These are phyloP conservation scores for Urostyla sp. DNA, from an alignment of 73 alveolate genomes.

Conservation along the genomic window DNA sequence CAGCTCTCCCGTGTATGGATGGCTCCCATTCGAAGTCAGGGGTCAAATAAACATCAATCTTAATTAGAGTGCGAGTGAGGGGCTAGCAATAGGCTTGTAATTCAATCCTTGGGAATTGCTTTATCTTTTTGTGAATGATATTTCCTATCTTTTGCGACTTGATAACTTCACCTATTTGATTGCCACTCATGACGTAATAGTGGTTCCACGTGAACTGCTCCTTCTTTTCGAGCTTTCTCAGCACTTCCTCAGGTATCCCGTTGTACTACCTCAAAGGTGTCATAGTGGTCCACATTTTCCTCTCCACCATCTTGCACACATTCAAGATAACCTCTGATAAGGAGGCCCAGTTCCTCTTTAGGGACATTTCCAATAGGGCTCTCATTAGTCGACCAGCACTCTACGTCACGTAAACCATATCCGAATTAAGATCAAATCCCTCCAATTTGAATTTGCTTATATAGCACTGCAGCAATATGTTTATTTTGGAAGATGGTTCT, in stretches of 20 bases:
- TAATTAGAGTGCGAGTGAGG: conserved; percentile 95
- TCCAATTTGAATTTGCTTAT: conserved; percentile 97
- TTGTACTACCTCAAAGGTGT: conserved; percentile 99
- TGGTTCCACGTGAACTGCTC: conserved; percentile 96
- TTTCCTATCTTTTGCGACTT: conserved; percentile 86
- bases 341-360: conserved; percentile 97
- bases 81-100: conserved; percentile 98
- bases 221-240: conserved; percentile 92
- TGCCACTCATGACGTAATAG: conserved; percentile 87
- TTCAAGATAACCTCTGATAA: conserved; percentile 80
- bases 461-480: conserved; percentile 96
- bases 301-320: conserved; percentile 96
- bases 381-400: conserved; percentile 99
- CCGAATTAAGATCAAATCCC: conserved; percentile 99
- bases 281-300: conserved; percentile 99
- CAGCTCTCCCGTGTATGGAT: conserved; percentile 95
- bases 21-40: conserved; percentile 99
- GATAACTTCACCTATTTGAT: conserved; percentile 91
- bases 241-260: conserved; percentile 86
- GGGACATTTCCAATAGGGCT: conserved; percentile 98
- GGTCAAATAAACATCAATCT: conserved; percentile 92
- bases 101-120: conserved; percentile 97
- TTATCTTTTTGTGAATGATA: conserved; percentile 93
- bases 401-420: conserved; percentile 98
- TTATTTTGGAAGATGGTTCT: conserved; percentile 97